Percentiles rank a stretch among this genome's conserved stretches.
Evolutionary conservation across 495 filamentous ascomycete species (phyloP).

Genomic region (Amphirosellinia nigrospora): DNA sequence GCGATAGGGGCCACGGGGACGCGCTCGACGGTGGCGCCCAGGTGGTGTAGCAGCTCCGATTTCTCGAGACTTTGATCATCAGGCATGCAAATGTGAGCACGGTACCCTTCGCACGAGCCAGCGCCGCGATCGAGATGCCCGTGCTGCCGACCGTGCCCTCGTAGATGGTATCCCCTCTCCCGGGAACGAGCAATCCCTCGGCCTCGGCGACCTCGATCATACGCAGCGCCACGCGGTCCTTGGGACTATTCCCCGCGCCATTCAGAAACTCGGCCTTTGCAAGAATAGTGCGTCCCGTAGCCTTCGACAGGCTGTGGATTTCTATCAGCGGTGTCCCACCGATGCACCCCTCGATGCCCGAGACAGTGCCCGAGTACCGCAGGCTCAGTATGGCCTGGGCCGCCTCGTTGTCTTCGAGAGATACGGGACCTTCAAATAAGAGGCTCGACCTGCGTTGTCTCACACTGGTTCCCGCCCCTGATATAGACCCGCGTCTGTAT

Average conservation of each 20-base stretch:
- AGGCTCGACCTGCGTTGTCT: slow-evolving; percentile 41
- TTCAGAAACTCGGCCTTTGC: slow-evolving; percentile 98
- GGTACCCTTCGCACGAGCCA: slow-evolving; percentile 86
- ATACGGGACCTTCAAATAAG: slow-evolving; percentile 48
- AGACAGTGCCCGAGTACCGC: slow-evolving; percentile 43
- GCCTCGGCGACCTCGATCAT: slow-evolving; percentile 88
- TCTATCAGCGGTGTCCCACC: slow-evolving; percentile 91
- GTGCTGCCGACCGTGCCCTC: slow-evolving; percentile 96
- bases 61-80: slow-evolving; percentile 91
- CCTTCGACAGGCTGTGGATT: slow-evolving; percentile 86
- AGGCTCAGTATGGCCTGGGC: slow-evolving; percentile 5
- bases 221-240: slow-evolving; percentile 90
- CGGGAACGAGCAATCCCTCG: slow-evolving; percentile 74
- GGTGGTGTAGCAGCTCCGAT: slow-evolving; percentile 81
- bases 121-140: slow-evolving; percentile 88
- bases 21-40: slow-evolving; percentile 88
- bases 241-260: slow-evolving; percentile 92
- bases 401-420: slow-evolving; percentile 59
- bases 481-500: not conserved
- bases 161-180: slow-evolving; percentile 91
- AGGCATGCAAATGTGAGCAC: slow-evolving; percentile 97
- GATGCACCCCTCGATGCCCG: slow-evolving; percentile 91
- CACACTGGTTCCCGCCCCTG: slow-evolving; percentile 10
- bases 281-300: slow-evolving; percentile 91
- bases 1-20: slow-evolving; percentile 92